Evolutionary conservation across 73 alveolate genomes (phyloP), one percentile per base, ranked within the genome.

Genomic region (Symbiodinium natans): DNA sequence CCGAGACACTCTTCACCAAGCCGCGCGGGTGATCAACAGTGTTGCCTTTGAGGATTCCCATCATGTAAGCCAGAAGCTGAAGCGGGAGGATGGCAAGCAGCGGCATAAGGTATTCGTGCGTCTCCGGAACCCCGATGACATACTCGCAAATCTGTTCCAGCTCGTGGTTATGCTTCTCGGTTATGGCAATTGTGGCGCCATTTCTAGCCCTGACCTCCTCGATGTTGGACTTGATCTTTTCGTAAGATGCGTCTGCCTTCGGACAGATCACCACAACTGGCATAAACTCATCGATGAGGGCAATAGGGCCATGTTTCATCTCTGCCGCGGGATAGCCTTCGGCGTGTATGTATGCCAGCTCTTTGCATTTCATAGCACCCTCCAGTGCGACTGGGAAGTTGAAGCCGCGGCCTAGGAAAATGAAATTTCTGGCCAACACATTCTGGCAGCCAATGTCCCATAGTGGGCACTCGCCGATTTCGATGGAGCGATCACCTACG

Each of bases 301-400:
- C 99, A 40, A 99, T 92, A 39, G 99, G 99, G 73, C 99, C 99
- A 83, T 99, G 99, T 99, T 99, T 99, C 99, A 99, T 99, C 96
- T 99, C 99, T 3, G 99, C 99, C 17, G 99, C 99, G 2, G 99
- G 99, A 87, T 99, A 99, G 3, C 99, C 99, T 92, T 99, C 99
- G 29, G 99, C 99, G 84, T 99, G 99, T 19, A 99, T 98, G 93
- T 99, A 99, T 29, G 99, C 99, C 36, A 99, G 95, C 99, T 99
- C 99, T 95, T 99, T 99, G 46, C 99, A 99, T 82, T 99, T 99
- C 41, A 99, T 93, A 9, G 99, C 99, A 25, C 99, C 99, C 98
- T 99, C 99, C 74, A 99, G 99, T 9, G 99, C 99, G 73, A 99
- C 99, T 23, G 99, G 97, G 90, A 99, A 99, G 71, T 99, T 99